These are phyloP conservation scores for Candida nitratophila DNA, from an alignment of 805 yeast species.

Conservation along the genomic window DNA sequence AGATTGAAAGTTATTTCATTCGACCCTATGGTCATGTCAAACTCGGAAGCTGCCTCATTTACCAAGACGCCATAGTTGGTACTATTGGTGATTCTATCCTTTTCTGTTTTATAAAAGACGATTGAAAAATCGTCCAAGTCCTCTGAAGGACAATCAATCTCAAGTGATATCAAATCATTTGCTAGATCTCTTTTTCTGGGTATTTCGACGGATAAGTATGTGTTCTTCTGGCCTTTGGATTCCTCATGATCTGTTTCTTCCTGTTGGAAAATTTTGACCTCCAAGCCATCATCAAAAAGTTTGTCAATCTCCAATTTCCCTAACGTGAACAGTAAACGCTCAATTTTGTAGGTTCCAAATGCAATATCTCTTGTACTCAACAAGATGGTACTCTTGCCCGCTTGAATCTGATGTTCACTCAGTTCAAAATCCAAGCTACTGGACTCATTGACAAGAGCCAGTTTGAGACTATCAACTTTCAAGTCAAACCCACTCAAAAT, in stretches of 20 bases:
- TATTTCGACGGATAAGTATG: constrained; percentile 12
- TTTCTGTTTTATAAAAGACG: constrained; percentile 20
- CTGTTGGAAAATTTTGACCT: neutral
- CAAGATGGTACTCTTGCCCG: constrained; percentile 4
- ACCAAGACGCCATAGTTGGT: constrained; percentile 5
- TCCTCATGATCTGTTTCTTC: neutral
- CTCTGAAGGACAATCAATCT: constrained; percentile 14
- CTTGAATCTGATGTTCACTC: constrained; percentile 8
- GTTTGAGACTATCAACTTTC: neutral
- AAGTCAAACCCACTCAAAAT: neutral
- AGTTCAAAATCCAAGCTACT: constrained; percentile 4
- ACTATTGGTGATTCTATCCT: constrained; percentile 19
- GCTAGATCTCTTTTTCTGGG: constrained; percentile 19
- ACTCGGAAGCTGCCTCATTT: neutral
- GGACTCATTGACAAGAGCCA: constrained; percentile 8
- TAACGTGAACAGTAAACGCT: constrained; percentile 9
- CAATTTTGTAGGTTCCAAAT: constrained; percentile 15
- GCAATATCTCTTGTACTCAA: constrained; percentile 11
- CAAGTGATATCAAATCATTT: constrained; percentile 19
- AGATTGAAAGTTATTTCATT: neutral
- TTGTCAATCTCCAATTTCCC: constrained; percentile 17
- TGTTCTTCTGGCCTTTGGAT: constrained; percentile 8
- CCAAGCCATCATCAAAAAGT: constrained; percentile 2
- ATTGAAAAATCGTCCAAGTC: constrained; percentile 9
- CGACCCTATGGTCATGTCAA: neutral